A percentile compares a stretch with the other conserved stretches of the same genome.
phyloP scores from a whole-genome alignment of 495 filamentous ascomycete species.

The Copromyces sp. region DNA sequence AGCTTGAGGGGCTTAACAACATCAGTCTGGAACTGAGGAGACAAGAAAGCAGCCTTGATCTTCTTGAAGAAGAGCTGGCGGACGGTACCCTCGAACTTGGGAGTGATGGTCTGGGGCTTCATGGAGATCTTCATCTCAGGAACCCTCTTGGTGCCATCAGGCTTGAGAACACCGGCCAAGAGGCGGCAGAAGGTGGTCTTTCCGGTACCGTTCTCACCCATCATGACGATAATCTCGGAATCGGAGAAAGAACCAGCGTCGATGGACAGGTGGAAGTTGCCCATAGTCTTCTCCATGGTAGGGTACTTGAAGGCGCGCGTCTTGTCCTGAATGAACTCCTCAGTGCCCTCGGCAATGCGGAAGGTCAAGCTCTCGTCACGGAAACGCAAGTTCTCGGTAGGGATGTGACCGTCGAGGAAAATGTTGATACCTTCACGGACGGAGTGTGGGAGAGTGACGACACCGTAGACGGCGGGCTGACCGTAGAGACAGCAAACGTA shows the following conservation, averaged over 20 bases:
- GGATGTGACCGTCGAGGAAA: slow-evolving; percentile 95
- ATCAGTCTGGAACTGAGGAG: slow-evolving; percentile 96
- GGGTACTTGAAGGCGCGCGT: slow-evolving; percentile 79
- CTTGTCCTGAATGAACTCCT: slow-evolving; percentile 83
- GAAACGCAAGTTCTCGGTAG: slow-evolving; percentile 97
- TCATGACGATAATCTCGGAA: slow-evolving; percentile 98
- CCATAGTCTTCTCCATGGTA: slow-evolving; percentile 86
- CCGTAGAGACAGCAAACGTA: slow-evolving; percentile 97
- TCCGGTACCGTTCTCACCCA: slow-evolving; percentile 90
- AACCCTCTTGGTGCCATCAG: slow-evolving; percentile 63
- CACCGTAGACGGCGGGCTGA: slow-evolving; percentile 89
- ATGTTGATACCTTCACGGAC: slow-evolving; percentile 99
- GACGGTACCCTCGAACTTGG: slow-evolving; percentile 94
- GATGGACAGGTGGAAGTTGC: slow-evolving; percentile 74
- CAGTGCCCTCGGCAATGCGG: slow-evolving; percentile 83
- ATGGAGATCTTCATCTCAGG: slow-evolving; percentile 95
- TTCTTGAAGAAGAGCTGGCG: slow-evolving; percentile 66
- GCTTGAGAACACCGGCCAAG: slow-evolving; percentile 85
- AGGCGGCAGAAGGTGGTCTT: slow-evolving; percentile 98
- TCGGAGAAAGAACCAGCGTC: slow-evolving; percentile 85
- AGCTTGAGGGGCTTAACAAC: slow-evolving; percentile 97
- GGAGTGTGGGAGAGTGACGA: slow-evolving; percentile 91
- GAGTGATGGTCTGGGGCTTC: slow-evolving; percentile 99
- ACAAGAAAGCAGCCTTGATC: slow-evolving; percentile 93
- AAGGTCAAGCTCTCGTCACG: slow-evolving; percentile 94